phyloP scores from a whole-genome alignment of 176 grass and related monocot genomes.

The Oryza longistaminata region DNA sequence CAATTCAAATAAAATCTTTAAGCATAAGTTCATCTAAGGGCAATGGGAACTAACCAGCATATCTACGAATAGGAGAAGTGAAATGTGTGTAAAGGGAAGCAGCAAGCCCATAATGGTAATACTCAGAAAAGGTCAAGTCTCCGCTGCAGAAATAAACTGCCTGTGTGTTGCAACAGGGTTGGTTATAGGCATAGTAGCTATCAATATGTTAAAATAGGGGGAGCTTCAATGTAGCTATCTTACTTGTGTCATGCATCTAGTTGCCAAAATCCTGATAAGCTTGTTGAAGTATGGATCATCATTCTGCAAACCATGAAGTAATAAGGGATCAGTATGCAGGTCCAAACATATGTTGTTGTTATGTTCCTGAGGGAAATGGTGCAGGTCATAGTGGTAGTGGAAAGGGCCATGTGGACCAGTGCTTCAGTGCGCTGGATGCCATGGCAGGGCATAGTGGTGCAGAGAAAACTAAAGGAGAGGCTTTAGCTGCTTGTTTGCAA shows the following conservation, averaged over 20 bases:
- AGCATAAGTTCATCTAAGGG: conserved; percentile 18
- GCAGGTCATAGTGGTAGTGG: not conserved
- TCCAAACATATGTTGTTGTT: conserved; percentile 13
- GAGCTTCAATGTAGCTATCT: conserved; percentile 21
- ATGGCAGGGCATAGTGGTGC: not conserved
- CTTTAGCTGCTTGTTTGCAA: not conserved
- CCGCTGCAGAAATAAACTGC: conserved; percentile 97
- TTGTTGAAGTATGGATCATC: conserved; percentile 99
- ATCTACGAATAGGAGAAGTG: conserved; percentile 97
- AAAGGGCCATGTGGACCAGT: not conserved
- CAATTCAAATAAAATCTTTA: conserved; percentile 22
- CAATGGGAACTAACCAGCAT: conserved; percentile 68
- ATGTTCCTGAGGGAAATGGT: not conserved
- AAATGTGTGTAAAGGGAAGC: conserved; percentile 96
- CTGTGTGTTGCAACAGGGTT: conserved; percentile 52
- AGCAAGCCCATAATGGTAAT: conserved; percentile 92
- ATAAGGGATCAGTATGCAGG: conserved; percentile 14
- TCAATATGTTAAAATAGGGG: not conserved
- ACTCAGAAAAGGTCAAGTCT: conserved; percentile 87
- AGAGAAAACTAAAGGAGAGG: not conserved
- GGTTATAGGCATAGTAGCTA: conserved; percentile 19
- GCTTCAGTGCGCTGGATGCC: not conserved
- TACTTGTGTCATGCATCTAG: conserved; percentile 99
- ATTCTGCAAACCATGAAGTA: conserved; percentile 53
- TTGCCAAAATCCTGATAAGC: conserved; percentile 94